These are phyloP conservation scores for Trametes cingulata DNA, from an alignment of 768 basidiomycete genomes.

Conservation along the genomic window DNA sequence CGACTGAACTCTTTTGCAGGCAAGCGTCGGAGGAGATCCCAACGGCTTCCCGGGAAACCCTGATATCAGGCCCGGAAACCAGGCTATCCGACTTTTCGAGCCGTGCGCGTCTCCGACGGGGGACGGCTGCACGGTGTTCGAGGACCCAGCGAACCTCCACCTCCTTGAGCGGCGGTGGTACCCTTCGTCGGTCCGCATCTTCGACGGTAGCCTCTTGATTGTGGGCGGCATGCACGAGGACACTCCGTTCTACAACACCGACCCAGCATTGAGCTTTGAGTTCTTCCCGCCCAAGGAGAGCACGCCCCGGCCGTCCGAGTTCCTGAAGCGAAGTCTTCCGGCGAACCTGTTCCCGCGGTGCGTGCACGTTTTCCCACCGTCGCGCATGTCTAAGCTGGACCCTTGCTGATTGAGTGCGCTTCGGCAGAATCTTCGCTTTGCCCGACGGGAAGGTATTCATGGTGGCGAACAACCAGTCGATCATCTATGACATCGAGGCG, in stretches of 20 bases:
- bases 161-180: constrained; percentile 84
- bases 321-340: constrained; percentile 30
- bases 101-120: constrained; percentile 56
- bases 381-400: constrained; percentile 60
- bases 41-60: constrained; percentile 62
- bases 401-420: constrained; percentile 77
- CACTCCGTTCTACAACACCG: constrained; percentile 82
- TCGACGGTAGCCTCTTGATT: constrained; percentile 79
- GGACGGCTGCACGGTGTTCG: constrained; percentile 60
- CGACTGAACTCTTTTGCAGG: not conserved
- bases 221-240: constrained; percentile 80
- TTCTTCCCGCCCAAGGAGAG: constrained; percentile 76
- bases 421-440: constrained; percentile 62
- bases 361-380: constrained; percentile 62
- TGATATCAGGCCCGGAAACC: constrained; percentile 74
- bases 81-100: constrained; percentile 69
- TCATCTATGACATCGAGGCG: constrained; percentile 74
- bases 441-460: constrained; percentile 73
- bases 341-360: constrained; percentile 46
- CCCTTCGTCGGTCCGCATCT: constrained; percentile 63
- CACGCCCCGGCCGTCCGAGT: constrained; percentile 31
- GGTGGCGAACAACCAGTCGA: constrained; percentile 76
- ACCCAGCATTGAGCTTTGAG: constrained; percentile 78
- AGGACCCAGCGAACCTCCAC: constrained; percentile 62
- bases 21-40: not conserved